Evolutionary conservation across 73 alveolate genomes (phyloP).

Genomic region (Paramecium octaurelia): DNA sequence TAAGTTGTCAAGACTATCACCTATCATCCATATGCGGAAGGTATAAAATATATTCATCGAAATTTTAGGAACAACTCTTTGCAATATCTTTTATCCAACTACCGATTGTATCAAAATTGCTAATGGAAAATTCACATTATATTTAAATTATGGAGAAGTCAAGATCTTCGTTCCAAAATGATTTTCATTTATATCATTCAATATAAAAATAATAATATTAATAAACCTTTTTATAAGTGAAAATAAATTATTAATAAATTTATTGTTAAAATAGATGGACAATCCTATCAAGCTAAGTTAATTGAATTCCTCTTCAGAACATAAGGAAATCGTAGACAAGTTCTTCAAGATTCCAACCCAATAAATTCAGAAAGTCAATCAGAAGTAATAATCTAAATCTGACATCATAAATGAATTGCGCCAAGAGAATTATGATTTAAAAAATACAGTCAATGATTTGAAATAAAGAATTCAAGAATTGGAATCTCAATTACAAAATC

Average conservation of each 20-base stretch:
- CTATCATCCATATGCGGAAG: constrained; percentile 45
- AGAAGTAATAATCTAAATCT: neutral
- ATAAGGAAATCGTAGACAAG: neutral
- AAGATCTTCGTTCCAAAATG: constrained; percentile 30
- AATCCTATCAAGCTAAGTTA: neutral
- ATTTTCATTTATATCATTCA: neutral
- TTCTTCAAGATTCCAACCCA: neutral
- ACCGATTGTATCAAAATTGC: neutral
- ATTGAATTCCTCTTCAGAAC: neutral
- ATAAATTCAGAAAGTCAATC: neutral
- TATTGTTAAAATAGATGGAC: constrained; percentile 9
- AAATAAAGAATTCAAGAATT: neutral
- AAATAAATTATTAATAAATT: constrained; percentile 15
- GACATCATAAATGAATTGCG: constrained; percentile 18
- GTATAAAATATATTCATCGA: neutral
- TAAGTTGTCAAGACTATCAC: neutral
- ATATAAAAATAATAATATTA: neutral
- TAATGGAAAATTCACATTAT: neutral
- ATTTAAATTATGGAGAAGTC: constrained; percentile 37
- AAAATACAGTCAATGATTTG: neutral
- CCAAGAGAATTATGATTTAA: neutral
- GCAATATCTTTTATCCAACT: constrained; percentile 16
- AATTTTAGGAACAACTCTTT: constrained; percentile 11
- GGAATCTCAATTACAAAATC: neutral
- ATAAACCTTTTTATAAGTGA: neutral